Evolutionary conservation across 1,139 yeast genomes (phyloP).

Genomic region (Blastobotrys aristatus): DNA sequence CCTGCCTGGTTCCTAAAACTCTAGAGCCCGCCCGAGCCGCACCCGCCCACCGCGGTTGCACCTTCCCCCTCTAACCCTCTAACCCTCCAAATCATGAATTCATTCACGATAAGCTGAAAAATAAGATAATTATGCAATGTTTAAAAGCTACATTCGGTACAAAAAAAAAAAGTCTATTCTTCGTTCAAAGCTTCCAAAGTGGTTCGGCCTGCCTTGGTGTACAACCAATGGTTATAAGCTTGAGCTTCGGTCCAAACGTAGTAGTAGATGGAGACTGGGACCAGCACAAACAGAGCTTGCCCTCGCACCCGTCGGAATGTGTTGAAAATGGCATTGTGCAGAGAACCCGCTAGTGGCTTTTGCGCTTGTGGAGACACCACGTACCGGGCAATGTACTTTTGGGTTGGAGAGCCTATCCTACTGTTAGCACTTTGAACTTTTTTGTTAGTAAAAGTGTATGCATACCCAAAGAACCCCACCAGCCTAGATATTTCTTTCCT

Average conservation of each 20-base stretch:
- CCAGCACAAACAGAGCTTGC: slow-evolving; percentile 70
- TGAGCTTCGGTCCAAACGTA: slow-evolving; percentile 83
- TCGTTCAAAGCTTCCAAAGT: slow-evolving; percentile 26
- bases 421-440: not conserved
- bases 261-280: slow-evolving; percentile 81
- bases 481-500: slow-evolving; percentile 83
- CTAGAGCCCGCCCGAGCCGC: too few relatives aligned
- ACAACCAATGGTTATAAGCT: slow-evolving; percentile 86
- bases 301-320: slow-evolving; percentile 89
- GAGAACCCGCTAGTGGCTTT: slow-evolving; percentile 82
- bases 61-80: too few relatives aligned
- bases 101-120: too few relatives aligned
- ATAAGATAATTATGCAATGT: too few relatives aligned
- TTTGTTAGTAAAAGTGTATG: not conserved
- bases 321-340: slow-evolving; percentile 86
- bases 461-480: slow-evolving; percentile 77
- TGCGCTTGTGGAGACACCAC: slow-evolving; percentile 92
- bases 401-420: slow-evolving; percentile 57
- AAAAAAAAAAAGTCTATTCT: not conserved
- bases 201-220: slow-evolving; percentile 92
- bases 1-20: too few relatives aligned
- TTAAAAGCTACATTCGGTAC: too few relatives aligned
- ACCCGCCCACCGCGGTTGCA: too few relatives aligned
- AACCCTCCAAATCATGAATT: too few relatives aligned
- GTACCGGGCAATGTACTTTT: slow-evolving; percentile 56